phyloP scores from a whole-genome alignment of 805 yeast genomes.

The Metschnikowia picachoensis region DNA sequence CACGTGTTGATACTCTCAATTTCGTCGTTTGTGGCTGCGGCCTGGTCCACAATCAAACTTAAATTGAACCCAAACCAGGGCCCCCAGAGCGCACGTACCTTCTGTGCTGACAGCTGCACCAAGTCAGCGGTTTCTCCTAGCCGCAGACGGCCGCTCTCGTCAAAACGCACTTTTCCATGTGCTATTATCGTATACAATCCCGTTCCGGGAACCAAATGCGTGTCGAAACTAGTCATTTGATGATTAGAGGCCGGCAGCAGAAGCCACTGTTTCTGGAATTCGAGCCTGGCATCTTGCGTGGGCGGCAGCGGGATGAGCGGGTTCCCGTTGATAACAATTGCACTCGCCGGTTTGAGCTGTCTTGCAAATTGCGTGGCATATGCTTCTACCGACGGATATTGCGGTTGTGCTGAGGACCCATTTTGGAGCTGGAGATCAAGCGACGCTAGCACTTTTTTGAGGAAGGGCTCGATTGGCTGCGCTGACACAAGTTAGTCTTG shows the following conservation, averaged over 20 bases:
- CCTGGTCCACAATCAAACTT: constrained; percentile 57
- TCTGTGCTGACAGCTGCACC: constrained; percentile 17
- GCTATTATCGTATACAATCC: constrained; percentile 49
- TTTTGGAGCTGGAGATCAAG: constrained; percentile 34
- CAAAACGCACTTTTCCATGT: constrained; percentile 65
- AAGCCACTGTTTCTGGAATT: constrained; percentile 60
- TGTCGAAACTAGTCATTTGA: constrained; percentile 58
- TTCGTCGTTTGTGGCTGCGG: constrained; percentile 30
- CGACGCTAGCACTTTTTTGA: constrained; percentile 31
- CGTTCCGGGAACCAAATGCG: constrained; percentile 65
- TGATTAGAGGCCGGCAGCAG: constrained; percentile 57
- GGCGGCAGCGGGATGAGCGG: constrained; percentile 40
- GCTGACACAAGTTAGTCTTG: constrained; percentile 20
- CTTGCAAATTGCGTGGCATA: constrained; percentile 46
- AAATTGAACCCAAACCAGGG: constrained; percentile 66
- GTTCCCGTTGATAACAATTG: constrained; percentile 56
- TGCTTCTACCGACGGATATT: constrained; percentile 31
- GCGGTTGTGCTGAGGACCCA: constrained; percentile 8
- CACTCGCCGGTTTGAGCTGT: constrained; percentile 47
- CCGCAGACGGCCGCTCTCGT: constrained; percentile 68
- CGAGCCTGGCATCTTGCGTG: constrained; percentile 32
- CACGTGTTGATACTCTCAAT: constrained; percentile 53
- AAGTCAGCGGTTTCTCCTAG: constrained; percentile 62
- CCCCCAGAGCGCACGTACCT: constrained; percentile 55
- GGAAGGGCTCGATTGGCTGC: constrained; percentile 37